Conservation (phyloP, 2,329 filamentous ascomycete genomes). For the Xylaria sp. region DNA sequence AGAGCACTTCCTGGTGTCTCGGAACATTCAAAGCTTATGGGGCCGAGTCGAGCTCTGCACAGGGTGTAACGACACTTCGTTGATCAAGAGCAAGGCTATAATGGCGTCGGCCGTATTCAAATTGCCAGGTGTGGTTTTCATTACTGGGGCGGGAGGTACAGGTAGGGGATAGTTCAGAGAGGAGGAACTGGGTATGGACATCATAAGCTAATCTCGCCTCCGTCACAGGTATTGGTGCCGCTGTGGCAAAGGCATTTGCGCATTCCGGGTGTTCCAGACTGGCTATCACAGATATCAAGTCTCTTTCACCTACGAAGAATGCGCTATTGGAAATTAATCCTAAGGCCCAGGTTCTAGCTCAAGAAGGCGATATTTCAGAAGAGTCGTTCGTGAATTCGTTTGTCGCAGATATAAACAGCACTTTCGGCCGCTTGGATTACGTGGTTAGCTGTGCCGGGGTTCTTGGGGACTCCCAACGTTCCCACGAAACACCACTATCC, state of each 20-base stretch:
- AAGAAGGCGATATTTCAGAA: slow-evolving; percentile 60
- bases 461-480: slow-evolving; percentile 55
- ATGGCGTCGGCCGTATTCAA: slow-evolving; percentile 39
- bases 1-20: background rate
- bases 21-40: background rate
- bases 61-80: background rate
- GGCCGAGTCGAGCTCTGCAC: background rate
- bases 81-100: background rate
- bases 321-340: slow-evolving; percentile 52
- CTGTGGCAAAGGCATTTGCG: slow-evolving; percentile 63
- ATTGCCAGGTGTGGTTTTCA: slow-evolving; percentile 59
- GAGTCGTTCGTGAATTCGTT: slow-evolving; percentile 57
- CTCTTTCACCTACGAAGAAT: slow-evolving; percentile 53
- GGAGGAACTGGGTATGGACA: background rate
- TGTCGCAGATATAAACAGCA: slow-evolving; percentile 46
- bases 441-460: slow-evolving; percentile 67
- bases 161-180: slow-evolving; percentile 47
- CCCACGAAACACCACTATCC: slow-evolving; percentile 58
- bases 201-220: background rate
- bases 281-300: slow-evolving; percentile 65
- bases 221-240: slow-evolving; percentile 64
- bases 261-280: slow-evolving; percentile 61
- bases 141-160: slow-evolving; percentile 61
- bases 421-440: slow-evolving; percentile 64
- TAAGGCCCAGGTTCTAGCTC: slow-evolving; percentile 48